Evolutionary conservation across 139 green algal species (phyloP).

Genomic region (Chlorella sp.): DNA sequence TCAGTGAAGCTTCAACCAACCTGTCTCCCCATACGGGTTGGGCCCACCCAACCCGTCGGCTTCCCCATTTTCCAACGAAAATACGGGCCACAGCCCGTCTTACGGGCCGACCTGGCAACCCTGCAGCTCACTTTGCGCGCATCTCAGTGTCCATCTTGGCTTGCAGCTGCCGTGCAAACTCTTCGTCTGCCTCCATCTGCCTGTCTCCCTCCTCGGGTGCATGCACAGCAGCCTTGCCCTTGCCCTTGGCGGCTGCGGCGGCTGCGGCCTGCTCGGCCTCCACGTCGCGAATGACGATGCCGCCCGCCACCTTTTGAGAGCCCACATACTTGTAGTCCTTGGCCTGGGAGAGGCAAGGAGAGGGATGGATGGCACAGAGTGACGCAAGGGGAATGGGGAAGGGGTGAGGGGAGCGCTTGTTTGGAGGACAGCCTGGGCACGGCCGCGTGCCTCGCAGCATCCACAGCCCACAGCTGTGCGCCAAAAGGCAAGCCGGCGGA

Average conservation of each 20-base stretch:
- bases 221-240: conserved; percentile 41
- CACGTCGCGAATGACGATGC: conserved; percentile 46
- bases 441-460: too few species aligned
- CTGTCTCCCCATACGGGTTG: too few species aligned
- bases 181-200: conserved; percentile 70
- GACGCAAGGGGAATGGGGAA: not conserved
- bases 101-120: too few species aligned
- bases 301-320: conserved; percentile 22
- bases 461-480: too few species aligned
- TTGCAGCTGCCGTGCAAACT: conserved; percentile 80
- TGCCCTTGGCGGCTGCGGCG: conserved; percentile 3
- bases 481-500: too few species aligned
- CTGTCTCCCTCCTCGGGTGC: conserved; percentile 18
- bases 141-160: conserved; percentile 78
- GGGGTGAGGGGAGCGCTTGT: not conserved
- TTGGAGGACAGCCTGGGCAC: not conserved
- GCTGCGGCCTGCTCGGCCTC: conserved; percentile 32
- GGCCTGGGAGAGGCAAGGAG: not conserved
- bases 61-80: too few species aligned
- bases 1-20: too few species aligned
- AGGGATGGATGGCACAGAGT: not conserved
- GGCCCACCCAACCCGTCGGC: too few species aligned
- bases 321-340: conserved; percentile 49
- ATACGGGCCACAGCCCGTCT: too few species aligned
- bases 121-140: not conserved